Base-by-base conservation (phyloP, 2,329 filamentous ascomycete genomes). In the Aureobasidium pullulans region DNA sequence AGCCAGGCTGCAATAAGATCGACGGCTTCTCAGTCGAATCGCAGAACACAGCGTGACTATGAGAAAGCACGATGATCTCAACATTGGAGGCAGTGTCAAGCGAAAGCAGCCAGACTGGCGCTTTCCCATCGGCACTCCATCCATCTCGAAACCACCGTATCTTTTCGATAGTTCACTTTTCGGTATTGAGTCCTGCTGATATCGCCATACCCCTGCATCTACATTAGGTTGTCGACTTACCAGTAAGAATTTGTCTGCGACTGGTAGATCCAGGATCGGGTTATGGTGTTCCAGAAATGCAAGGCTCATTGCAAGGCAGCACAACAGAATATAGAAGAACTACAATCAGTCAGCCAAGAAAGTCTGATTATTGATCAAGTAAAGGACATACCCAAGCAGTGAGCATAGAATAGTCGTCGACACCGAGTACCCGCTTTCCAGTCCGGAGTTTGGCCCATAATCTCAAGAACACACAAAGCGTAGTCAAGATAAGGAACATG, bases 281-380 rank as follows among this genome's bases (percentile, higher is more conserved):
- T 57, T 28, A 4, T 46, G 39, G 10, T n/a, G 16, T 29, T 57
- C 52, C 19, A 57, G 37, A 16, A 44, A 4, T 4, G 52, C 52
- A 37, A 37, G 3, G 11, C 19, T 57, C n/a, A 57, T 1, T 1
- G 52, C 52, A 5, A 57, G 23, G 7, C 11, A 40, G 32, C 52
- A 31, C n/a, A 57, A 29, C 40, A 44, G 15, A 13, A 57, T 46
- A 13, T 46, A 57, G 13, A 57, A 57, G 39, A 57, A 57, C 52
- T 54, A 29, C 10, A 23, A 31, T 15, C 10, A 11, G 50, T 54
- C n/a, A 54, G 50, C 32, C 7, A 13, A 16, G 11, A 16, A 13
- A 42, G 2, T n/a, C 5, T 9, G 6, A 31, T 32, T 16, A 6
- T 32, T 9, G 16, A 6, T 10, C 15, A 9, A 42, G 3, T 4